Evolutionary conservation across 2,329 filamentous ascomycete species (phyloP).

Genomic region (Trichophyton simii): DNA sequence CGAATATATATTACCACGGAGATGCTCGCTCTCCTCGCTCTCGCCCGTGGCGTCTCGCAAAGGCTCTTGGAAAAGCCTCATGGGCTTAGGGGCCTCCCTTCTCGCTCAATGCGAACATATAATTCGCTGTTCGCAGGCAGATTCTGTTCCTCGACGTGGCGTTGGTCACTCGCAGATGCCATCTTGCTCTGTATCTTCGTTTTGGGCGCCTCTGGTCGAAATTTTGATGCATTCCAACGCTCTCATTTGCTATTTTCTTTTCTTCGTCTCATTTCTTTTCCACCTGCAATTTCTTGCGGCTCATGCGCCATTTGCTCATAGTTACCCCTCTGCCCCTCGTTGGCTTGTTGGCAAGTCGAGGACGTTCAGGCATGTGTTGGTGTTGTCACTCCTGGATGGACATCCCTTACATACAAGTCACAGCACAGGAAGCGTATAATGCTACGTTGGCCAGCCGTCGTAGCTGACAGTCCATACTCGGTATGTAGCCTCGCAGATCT

Average conservation of each 20-base stretch:
- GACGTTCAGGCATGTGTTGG: too few relatives aligned
- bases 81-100: background rate
- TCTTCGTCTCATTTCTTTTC: background rate
- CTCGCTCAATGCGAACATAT: background rate
- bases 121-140: background rate
- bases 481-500: conserved; percentile 36
- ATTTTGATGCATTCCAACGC: background rate
- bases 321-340: background rate
- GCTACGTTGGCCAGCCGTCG: conserved; percentile 52
- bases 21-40: background rate
- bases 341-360: too few relatives aligned
- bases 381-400: background rate
- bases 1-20: background rate
- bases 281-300: background rate
- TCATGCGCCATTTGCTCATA: conserved; percentile 47
- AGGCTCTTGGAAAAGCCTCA: background rate
- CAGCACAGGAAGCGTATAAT: background rate
- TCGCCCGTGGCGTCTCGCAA: background rate
- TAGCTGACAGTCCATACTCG: conserved; percentile 41
- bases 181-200: background rate
- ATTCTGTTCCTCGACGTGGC: background rate
- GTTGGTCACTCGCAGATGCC: background rate
- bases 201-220: background rate
- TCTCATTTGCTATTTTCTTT: background rate
- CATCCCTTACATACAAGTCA: background rate